phyloP scores from a whole-genome alignment of 75 land plant genomes.

The Picea sitchensis region DNA sequence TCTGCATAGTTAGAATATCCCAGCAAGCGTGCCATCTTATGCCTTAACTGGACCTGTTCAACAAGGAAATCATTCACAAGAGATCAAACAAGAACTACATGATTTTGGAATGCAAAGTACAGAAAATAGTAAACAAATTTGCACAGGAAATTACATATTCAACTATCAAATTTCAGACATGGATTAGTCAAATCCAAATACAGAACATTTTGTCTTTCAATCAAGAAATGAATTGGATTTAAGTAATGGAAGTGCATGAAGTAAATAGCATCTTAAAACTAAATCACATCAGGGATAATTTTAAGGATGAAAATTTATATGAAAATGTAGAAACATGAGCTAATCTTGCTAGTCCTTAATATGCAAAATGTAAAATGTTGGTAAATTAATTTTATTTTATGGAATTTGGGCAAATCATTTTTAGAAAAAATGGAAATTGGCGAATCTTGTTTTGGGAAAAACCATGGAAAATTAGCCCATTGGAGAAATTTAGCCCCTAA shows the following conservation, averaged over 20 bases:
- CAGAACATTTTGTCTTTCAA: not conserved
- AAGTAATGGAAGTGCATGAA: not conserved
- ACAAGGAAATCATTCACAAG: not conserved
- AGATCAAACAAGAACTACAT: not conserved
- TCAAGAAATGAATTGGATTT: not conserved
- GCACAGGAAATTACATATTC: not conserved
- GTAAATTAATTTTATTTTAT: too few species aligned
- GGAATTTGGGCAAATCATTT: too few species aligned
- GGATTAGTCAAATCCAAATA: not conserved
- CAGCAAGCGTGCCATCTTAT: slow-evolving; percentile 73
- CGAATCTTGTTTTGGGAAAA: too few species aligned
- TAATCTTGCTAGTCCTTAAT: too few species aligned
- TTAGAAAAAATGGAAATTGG: too few species aligned
- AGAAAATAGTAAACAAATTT: not conserved
- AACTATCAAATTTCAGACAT: not conserved
- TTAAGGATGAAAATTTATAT: too few species aligned
- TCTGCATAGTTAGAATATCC: slow-evolving; percentile 86
- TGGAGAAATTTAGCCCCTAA: too few species aligned
- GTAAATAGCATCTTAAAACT: not conserved
- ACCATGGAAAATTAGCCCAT: too few species aligned
- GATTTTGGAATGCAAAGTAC: not conserved
- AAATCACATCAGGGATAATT: not conserved
- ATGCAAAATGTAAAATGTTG: too few species aligned
- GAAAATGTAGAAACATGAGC: too few species aligned
- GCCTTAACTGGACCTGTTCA: slow-evolving; percentile 66